Conservation (phyloP, 805 yeast species). For the Kodamaea jinghongensis region DNA sequence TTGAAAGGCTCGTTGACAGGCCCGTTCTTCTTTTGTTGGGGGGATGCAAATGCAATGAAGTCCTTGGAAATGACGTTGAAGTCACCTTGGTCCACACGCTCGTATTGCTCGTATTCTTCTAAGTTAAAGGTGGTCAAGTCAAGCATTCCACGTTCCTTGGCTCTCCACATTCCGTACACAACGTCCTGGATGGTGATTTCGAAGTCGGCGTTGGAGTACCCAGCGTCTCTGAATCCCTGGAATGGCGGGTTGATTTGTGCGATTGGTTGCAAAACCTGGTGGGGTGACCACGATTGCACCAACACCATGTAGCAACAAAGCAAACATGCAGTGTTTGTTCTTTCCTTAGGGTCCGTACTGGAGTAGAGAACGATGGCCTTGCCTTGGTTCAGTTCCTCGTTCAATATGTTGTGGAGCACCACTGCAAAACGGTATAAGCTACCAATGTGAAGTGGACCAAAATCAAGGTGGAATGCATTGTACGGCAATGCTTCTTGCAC, state of each 20-base stretch:
- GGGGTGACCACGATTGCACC: constrained; percentile 98
- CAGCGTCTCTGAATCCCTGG: constrained; percentile 95
- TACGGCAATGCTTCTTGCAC: constrained; percentile 91
- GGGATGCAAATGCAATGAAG: constrained; percentile 97
- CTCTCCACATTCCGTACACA: constrained; percentile 96
- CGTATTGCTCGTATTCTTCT: constrained; percentile 92
- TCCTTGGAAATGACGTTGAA: constrained; percentile 89
- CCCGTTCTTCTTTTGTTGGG: constrained; percentile 57
- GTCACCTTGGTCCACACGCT: constrained; percentile 96
- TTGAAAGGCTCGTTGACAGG: constrained; percentile 71
- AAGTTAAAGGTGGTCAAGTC: constrained; percentile 84
- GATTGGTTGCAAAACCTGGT: constrained; percentile 92
- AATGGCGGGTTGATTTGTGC: constrained; percentile 91
- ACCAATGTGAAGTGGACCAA: constrained; percentile 94
- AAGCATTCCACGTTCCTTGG: constrained; percentile 85
- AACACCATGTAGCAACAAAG: constrained; percentile 92
- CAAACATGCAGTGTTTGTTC: constrained; percentile 94
- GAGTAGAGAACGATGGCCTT: constrained; percentile 92
- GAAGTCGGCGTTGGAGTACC: constrained; percentile 93
- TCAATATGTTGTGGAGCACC: constrained; percentile 83
- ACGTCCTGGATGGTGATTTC: constrained; percentile 92
- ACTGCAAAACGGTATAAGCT: constrained; percentile 94
- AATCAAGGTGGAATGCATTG: constrained; percentile 93
- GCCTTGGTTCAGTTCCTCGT: constrained; percentile 77
- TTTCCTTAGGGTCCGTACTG: constrained; percentile 69